Conservation (phyloP, 257 asterid species). For the Gynochthodes officinalis region DNA sequence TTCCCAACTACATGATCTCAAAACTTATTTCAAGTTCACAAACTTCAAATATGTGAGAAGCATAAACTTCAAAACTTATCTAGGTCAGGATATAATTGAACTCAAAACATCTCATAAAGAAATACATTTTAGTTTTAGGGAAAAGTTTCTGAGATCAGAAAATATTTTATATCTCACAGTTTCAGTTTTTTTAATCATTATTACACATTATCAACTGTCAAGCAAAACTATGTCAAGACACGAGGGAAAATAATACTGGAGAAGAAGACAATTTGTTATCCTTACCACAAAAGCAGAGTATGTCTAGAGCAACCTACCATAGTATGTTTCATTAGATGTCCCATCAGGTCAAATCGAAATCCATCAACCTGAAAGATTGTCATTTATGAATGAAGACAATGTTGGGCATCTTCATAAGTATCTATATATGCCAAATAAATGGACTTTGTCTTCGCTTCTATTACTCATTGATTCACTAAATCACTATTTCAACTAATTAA, state of each 20-base stretch:
- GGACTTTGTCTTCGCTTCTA: not conserved
- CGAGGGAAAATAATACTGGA: no score
- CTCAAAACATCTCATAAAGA: not conserved
- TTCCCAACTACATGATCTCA: not conserved
- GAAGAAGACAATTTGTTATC: no score
- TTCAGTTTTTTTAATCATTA: no score
- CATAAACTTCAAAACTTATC: no score
- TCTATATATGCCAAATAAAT: not conserved
- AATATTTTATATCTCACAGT: no score
- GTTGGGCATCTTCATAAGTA: slow-evolving; percentile 9
- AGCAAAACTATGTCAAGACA: no score
- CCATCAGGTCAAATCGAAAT: slow-evolving; percentile 97
- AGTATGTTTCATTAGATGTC: slow-evolving; percentile 85
- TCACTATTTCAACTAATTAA: not conserved
- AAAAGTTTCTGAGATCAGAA: no score
- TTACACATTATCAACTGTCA: no score
- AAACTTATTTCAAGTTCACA: no score
- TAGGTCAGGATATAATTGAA: not conserved
- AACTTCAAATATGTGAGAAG: no score
- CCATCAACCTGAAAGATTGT: slow-evolving; percentile 80
- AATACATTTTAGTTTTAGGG: no score
- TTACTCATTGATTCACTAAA: not conserved
- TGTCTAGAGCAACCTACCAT: slow-evolving; percentile 52
- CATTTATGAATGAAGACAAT: slow-evolving; percentile 22
- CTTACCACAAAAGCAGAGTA: not conserved